phyloP scores from a whole-genome alignment of 176 grass and related monocot genomes.

The Luzula sylvatica region DNA sequence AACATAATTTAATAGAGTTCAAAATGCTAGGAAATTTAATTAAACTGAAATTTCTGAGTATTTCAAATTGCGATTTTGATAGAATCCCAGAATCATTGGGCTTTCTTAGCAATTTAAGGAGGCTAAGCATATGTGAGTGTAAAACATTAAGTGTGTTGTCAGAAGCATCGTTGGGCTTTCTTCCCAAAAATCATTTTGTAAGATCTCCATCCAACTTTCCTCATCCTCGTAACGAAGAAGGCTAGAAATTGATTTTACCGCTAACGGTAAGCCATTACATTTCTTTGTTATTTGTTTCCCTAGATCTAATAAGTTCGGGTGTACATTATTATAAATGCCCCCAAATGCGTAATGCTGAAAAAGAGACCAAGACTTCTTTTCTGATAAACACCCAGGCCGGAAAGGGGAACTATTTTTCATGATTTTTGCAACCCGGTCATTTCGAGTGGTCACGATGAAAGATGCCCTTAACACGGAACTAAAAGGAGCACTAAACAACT shows the following conservation, averaged over 20 bases:
- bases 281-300: conserved; percentile 8
- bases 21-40: conserved; percentile 6
- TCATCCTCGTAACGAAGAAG: conserved; percentile 3
- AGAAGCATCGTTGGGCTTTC: not conserved
- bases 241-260: conserved; percentile 13
- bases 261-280: conserved; percentile 1
- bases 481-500: not conserved
- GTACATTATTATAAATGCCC: not conserved
- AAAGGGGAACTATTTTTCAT: not conserved
- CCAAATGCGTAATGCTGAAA: conserved; percentile 14
- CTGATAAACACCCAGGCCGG: not conserved
- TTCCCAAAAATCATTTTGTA: conserved; percentile 17
- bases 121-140: conserved; percentile 2
- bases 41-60: conserved; percentile 4
- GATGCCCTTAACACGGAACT: not conserved
- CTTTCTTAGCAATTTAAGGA: conserved; percentile 1
- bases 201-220: not conserved
- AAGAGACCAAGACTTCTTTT: not conserved
- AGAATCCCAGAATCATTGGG: not conserved
- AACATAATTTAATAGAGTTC: not conserved
- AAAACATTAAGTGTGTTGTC: conserved; percentile 12
- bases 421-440: not conserved
- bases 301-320: not conserved
- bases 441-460: conserved; percentile 11
- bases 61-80: not conserved